Evolutionary conservation across 768 basidiomycete genomes (phyloP), one percentile per base, ranked within the genome.

Genomic region (Podaxis sp.): DNA sequence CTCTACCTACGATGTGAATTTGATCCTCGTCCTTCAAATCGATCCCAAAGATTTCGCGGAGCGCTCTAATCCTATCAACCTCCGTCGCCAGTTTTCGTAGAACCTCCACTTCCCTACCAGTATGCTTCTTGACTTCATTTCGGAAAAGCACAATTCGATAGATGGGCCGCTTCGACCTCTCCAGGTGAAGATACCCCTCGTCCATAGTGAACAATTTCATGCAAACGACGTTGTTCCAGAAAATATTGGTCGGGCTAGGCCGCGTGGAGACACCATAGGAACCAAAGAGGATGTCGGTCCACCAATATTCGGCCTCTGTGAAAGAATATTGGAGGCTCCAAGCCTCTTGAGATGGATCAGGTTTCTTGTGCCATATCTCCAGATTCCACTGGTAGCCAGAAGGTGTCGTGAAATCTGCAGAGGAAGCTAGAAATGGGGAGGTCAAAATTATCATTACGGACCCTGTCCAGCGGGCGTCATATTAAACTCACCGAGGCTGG

Each of bases 261-360:
- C 64, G 68, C 15, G 39, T 62, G 33, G 65, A 70, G 3, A 72
- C 69, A 46, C 66, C 68, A 61, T 68, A 71, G 0, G 73, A 73
- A 11, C 65, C 70, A 52, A 66, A 68, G 11, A 60, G 38, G 30
- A 62, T 66, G 61, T 76, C 76, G 8, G 22, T n/a, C 2, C 51
- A 54, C 57, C 65, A 73, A 52, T 63, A 70, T 54, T 76, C 75
- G n/a, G 64, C 65, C 55, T 75, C 75, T 3, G 69, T 59, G 60
- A 77, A 75, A 9, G 69, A 58, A 53, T 68, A 74, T 15, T 71
- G 63, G 9, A 71, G 55, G 33, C 57, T 59, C 75, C 74, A 77
- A 40, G 61, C 26, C 13, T 8, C 33, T 39, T 46, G 6, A 42
- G 51, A 19, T 61, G 57, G 26, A 15, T 44, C 52, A 11, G 28